phyloP scores from a whole-genome alignment of 78 protist species.

The Speleostelium caveatum region DNA sequence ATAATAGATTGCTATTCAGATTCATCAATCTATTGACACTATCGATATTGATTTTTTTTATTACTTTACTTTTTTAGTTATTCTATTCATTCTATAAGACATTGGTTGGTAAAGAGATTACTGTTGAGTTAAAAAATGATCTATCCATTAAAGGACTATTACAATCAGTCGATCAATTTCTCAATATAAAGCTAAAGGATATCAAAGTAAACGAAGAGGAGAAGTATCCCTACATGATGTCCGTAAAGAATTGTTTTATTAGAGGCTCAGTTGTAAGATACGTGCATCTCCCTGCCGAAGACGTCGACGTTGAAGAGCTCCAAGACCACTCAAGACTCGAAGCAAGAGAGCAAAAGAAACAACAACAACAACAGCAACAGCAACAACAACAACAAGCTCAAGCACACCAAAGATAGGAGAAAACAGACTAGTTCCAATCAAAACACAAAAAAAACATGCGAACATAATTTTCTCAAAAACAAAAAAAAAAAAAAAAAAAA shows the following conservation, averaged over 20 bases:
- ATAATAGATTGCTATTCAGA: too few species aligned
- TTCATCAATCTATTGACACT: too few species aligned
- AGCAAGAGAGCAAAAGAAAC: slow-evolving; percentile 75
- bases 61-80: slow-evolving; percentile 85
- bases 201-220: slow-evolving; percentile 87
- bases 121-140: slow-evolving; percentile 94
- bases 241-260: slow-evolving; percentile 95
- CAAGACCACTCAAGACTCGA: slow-evolving; percentile 93
- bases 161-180: slow-evolving; percentile 96
- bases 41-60: too few species aligned
- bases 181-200: slow-evolving; percentile 92
- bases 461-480: background rate
- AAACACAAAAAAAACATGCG: background rate
- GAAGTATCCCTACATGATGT: slow-evolving; percentile 95
- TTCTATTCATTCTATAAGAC: slow-evolving; percentile 96
- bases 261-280: slow-evolving; percentile 97
- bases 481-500: background rate
- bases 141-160: slow-evolving; percentile 87
- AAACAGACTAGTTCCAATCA: background rate
- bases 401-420: slow-evolving; percentile 1
- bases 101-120: slow-evolving; percentile 89
- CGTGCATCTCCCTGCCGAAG: slow-evolving; percentile 90
- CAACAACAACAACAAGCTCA: slow-evolving; percentile 1
- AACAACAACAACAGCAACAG: slow-evolving; percentile 33
- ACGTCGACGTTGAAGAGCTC: slow-evolving; percentile 94